Conservation (phyloP, 805 yeast species). For the Kuraishia capsulata region DNA sequence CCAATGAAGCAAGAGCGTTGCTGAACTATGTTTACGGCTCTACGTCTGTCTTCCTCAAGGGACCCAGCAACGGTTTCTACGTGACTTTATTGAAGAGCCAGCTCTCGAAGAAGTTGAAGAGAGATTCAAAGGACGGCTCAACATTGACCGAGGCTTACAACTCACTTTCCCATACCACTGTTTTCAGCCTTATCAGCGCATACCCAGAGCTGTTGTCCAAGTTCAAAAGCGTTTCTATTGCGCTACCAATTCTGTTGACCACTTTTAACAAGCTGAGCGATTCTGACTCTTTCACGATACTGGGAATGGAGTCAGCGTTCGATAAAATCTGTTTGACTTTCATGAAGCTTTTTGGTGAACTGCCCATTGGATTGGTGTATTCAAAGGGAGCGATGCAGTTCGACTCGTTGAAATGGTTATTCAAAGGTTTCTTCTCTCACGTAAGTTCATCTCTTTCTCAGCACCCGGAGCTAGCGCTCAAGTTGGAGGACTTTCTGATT, state of each 20-base stretch:
- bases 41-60: slow-evolving; percentile 18
- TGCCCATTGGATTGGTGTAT: not conserved
- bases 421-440: not conserved
- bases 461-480: not conserved
- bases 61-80: slow-evolving; percentile 9
- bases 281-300: slow-evolving; percentile 8
- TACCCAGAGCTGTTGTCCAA: not conserved
- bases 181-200: no score
- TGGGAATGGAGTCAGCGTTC: slow-evolving; percentile 8
- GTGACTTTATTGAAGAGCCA: slow-evolving; percentile 5
- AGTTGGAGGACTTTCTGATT: not conserved
- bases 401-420: not conserved
- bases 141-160: slow-evolving; percentile 1
- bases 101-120: slow-evolving; percentile 11
- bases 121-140: slow-evolving; percentile 4
- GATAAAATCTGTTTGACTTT: slow-evolving; percentile 3
- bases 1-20: slow-evolving; percentile 17
- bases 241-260: slow-evolving; percentile 6
- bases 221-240: slow-evolving; percentile 4
- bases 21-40: slow-evolving; percentile 34
- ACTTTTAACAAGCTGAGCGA: slow-evolving; percentile 8
- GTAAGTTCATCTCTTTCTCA: not conserved
- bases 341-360: not conserved
- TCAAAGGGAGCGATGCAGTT: not conserved
- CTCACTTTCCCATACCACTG: not conserved